Conservation (phyloP, 805 yeast genomes). For the Sungouiella thailandica region DNA sequence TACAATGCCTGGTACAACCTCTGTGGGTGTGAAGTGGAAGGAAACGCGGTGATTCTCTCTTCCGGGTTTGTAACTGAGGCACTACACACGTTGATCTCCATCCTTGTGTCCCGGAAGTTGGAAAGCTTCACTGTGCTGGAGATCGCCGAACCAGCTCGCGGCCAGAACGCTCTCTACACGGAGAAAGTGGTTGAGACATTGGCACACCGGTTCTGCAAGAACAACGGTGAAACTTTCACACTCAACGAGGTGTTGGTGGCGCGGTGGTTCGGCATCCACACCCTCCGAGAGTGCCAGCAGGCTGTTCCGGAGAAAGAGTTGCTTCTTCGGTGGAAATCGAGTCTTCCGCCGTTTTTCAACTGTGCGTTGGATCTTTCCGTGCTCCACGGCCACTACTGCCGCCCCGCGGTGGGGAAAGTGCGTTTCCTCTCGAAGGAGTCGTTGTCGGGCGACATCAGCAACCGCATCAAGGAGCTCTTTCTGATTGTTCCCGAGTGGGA, state of each 20-base stretch:
- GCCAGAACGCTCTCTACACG: slow-evolving; percentile 26
- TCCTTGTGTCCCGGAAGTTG: slow-evolving; percentile 18
- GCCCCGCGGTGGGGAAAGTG: slow-evolving; percentile 42
- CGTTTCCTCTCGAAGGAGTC: slow-evolving; percentile 47
- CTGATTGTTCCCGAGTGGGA: slow-evolving; percentile 30
- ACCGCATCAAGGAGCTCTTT: slow-evolving; percentile 30
- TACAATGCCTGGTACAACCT: slow-evolving; percentile 43
- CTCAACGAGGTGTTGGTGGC: slow-evolving; percentile 44
- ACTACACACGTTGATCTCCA: slow-evolving; percentile 22
- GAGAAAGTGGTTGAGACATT: slow-evolving; percentile 45
- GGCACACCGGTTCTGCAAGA: slow-evolving; percentile 40
- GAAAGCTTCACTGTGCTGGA: slow-evolving; percentile 10
- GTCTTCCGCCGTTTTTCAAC: slow-evolving; percentile 59
- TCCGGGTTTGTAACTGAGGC: slow-evolving; percentile 21
- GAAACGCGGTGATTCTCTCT: slow-evolving; percentile 30
- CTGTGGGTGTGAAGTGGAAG: slow-evolving; percentile 54
- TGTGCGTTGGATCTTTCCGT: slow-evolving; percentile 52
- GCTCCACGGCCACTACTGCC: slow-evolving; percentile 51
- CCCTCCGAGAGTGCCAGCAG: slow-evolving; percentile 26
- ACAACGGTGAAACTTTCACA: slow-evolving; percentile 19
- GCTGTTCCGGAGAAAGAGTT: slow-evolving; percentile 43
- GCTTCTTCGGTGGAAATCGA: slow-evolving; percentile 56
- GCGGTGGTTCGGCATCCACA: slow-evolving; percentile 59
- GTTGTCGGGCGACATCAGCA: slow-evolving; percentile 37
- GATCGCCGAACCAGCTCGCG: slow-evolving; percentile 17